Evolutionary conservation across 129 eudicot genomes (phyloP).

Genomic region (Heracleum sosnowskyi): DNA sequence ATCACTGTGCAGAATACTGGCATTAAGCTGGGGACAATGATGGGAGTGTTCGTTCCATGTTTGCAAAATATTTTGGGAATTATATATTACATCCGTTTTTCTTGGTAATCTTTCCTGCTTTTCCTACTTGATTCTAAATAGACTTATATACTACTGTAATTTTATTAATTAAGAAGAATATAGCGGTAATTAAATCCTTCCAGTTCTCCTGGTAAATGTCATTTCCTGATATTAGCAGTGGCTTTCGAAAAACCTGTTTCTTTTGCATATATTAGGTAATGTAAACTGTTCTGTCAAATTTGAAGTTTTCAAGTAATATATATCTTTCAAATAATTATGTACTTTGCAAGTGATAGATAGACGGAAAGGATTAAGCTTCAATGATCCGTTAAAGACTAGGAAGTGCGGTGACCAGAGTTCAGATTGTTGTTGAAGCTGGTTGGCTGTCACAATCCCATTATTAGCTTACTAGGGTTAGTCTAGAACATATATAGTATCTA

Average conservation of each 20-base stretch:
- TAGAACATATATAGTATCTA: background rate
- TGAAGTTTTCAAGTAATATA: background rate
- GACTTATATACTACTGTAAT: background rate
- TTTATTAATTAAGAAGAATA: background rate
- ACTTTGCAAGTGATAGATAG: background rate
- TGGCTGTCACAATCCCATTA: background rate
- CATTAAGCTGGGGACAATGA: slow-evolving; percentile 78
- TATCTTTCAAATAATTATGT: background rate
- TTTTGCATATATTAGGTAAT: background rate
- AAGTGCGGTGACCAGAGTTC: background rate
- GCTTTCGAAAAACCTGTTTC: background rate
- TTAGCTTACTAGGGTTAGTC: background rate
- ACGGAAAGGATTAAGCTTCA: background rate
- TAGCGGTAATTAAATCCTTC: background rate
- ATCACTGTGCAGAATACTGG: slow-evolving; percentile 39
- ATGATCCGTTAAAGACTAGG: background rate
- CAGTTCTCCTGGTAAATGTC: background rate
- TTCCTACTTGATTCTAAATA: background rate
- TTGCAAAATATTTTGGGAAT: slow-evolving; percentile 95
- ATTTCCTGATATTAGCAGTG: background rate
- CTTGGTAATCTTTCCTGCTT: slow-evolving; percentile 49
- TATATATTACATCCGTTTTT: slow-evolving; percentile 87
- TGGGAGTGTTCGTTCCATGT: slow-evolving; percentile 99
- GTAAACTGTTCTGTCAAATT: background rate
- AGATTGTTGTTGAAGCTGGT: background rate